Evolutionary conservation across 2,329 filamentous ascomycete genomes (phyloP), one percentile per base, ranked within the genome.

Genomic region (Paracamarosporium sp.): DNA sequence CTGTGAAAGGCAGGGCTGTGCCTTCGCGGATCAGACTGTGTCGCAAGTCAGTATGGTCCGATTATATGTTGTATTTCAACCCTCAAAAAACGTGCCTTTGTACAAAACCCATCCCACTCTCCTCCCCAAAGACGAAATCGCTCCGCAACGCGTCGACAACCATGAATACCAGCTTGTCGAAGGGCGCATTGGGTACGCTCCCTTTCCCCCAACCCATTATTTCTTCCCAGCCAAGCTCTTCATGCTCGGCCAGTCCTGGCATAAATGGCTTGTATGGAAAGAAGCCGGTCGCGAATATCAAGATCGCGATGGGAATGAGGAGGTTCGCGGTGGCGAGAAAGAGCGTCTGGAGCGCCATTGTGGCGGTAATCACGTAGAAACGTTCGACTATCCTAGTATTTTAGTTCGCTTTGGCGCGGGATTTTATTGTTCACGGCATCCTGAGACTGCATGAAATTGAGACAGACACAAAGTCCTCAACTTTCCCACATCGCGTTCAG

Each of bases 201-300:
- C 83, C 65, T 55, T 61, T 59, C 15, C 53, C 52, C 81, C 63
- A 59, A 3, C 51, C 61, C 43, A 66, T 57, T 9, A 35, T 43
- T 1, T 64, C 56, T 30, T 87, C 60, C 79, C 85, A 82, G 45
- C 82, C 78, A 27, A 85, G 73, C 48, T 83, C 70, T 61, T 86
- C 84, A 76, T 88, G 90, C 61, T 85, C 81, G 9, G 95, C 93
- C 45, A 97, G 81, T 4, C 95, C 95, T 11, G 93, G 88, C 46
- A 99, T 83, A 64, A 97, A 90, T 2, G 95, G 93, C 73, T 99
- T 99, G 79, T 98, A 97, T 7, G 95, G 95, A 72, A 99, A 99
- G 83, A 99, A 99, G 13, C 95, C 94, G 30, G 88, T 86, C 25
- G 91, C 93, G 76, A 98, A 98, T 63, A 90, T 70, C 20, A 82